phyloP scores from a whole-genome alignment of 495 filamentous ascomycete genomes.

The Penicillium salamii region DNA sequence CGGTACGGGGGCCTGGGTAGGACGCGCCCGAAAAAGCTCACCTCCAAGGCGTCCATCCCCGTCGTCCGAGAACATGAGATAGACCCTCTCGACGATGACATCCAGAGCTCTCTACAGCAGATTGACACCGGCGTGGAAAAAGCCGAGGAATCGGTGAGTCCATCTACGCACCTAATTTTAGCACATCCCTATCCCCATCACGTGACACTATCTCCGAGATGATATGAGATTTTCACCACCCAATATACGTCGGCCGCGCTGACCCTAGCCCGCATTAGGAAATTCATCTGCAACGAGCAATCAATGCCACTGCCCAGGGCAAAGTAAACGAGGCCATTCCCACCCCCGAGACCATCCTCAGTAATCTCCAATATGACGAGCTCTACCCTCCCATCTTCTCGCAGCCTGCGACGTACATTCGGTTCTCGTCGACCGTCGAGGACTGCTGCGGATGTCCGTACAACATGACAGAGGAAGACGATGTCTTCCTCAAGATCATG shows the following conservation, averaged over 20 bases:
- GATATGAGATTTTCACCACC: conserved; percentile 32
- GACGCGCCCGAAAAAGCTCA: conserved; percentile 85
- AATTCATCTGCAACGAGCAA: conserved; percentile 94
- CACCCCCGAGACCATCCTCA: conserved; percentile 76
- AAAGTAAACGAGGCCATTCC: conserved; percentile 78
- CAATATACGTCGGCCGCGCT: conserved; percentile 8
- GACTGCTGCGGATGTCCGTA: conserved; percentile 85
- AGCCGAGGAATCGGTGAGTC: conserved; percentile 91
- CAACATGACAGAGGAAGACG: conserved; percentile 90
- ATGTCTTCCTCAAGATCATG: conserved; percentile 75
- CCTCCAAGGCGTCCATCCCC: conserved; percentile 77
- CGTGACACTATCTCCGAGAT: conserved; percentile 47
- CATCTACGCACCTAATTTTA: conserved; percentile 36
- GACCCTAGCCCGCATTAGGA: conserved; percentile 58
- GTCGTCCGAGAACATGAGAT: conserved; percentile 88
- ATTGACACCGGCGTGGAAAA: conserved; percentile 97
- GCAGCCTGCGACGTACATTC: conserved; percentile 89
- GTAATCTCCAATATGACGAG: conserved; percentile 76
- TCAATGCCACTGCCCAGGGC: conserved; percentile 71
- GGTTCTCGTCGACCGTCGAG: conserved; percentile 97
- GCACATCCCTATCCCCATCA: conserved; percentile 46
- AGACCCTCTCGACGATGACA: conserved; percentile 69
- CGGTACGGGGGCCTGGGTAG: conserved; percentile 55
- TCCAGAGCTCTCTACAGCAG: conserved; percentile 64
- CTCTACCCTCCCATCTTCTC: conserved; percentile 77